A percentile compares a stretch with the other conserved stretches of the same genome.
These are phyloP conservation scores for Tulasnella sp. DNA, from an alignment of 768 basidiomycete genomes.

Conservation along the genomic window DNA sequence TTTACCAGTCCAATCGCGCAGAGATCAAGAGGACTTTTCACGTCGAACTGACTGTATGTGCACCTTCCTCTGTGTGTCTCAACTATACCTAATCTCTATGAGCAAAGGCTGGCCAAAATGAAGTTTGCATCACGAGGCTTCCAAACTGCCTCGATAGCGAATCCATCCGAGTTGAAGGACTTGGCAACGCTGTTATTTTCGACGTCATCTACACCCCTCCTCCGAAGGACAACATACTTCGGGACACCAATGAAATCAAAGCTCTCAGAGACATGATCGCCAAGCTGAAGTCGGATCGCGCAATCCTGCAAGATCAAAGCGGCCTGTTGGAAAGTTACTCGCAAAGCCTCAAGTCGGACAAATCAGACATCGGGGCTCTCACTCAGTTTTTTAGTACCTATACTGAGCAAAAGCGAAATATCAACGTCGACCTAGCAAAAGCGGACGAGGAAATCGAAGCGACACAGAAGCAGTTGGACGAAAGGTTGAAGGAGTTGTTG, in stretches of 20 bases:
- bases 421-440: background rate
- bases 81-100: background rate
- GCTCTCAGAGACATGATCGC: background rate
- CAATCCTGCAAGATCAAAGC: conserved; percentile 1
- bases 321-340: background rate
- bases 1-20: conserved; percentile 7
- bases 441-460: conserved; percentile 7
- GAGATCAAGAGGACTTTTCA: conserved; percentile 6
- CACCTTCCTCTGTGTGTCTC: too few relatives aligned
- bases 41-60: conserved; percentile 8
- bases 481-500: conserved; percentile 26
- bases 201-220: conserved; percentile 13
- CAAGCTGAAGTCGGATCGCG: conserved; percentile 4
- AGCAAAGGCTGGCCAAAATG: conserved; percentile 13
- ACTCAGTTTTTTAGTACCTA: conserved; percentile 31
- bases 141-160: conserved; percentile 14
- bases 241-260: background rate
- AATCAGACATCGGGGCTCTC: conserved; percentile 19
- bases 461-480: background rate
- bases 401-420: background rate
- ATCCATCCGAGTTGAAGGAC: conserved; percentile 14
- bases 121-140: conserved; percentile 10
- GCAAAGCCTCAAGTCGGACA: conserved; percentile 28
- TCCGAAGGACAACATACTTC: background rate
- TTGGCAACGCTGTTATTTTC: conserved; percentile 16